Evolutionary conservation across 306 rosid species (phyloP).

Genomic region (Mimosa pudica): DNA sequence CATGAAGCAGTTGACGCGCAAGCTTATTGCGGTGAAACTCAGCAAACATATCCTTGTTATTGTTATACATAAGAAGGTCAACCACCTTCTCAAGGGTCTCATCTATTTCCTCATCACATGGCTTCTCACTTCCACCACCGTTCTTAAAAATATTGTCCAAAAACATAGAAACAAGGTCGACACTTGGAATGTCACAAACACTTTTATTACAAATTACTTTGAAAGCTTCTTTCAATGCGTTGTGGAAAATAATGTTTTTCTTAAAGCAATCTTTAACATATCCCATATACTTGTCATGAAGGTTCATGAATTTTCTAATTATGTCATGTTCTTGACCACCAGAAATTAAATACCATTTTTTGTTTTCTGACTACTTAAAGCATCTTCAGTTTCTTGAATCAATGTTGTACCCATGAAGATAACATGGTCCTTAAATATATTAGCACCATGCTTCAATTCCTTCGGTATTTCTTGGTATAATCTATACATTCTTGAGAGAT

Average conservation of each 20-base stretch:
- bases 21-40: constrained; percentile 62
- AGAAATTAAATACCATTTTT: too few species aligned
- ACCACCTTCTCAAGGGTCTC: constrained; percentile 66
- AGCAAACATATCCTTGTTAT: constrained; percentile 61
- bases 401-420: constrained; percentile 54
- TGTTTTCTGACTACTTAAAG: not conserved
- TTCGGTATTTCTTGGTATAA: not conserved
- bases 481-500: not conserved
- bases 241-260: constrained; percentile 56
- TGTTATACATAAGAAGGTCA: constrained; percentile 54
- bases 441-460: constrained; percentile 52
- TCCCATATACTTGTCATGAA: constrained; percentile 59
- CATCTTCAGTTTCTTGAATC: constrained; percentile 52
- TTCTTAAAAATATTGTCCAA: not conserved
- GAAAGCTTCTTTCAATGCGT: constrained; percentile 47
- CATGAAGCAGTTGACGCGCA: constrained; percentile 62
- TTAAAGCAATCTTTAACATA: constrained; percentile 51
- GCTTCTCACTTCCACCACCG: constrained; percentile 48
- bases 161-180: not conserved
- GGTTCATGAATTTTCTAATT: constrained; percentile 56
- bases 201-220: not conserved
- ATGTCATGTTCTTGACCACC: too few species aligned
- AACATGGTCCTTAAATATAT: too few species aligned
- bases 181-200: not conserved
- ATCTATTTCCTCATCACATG: constrained; percentile 64